Conservation (phyloP, 306 rosid species). For the Nissolia schottii region DNA sequence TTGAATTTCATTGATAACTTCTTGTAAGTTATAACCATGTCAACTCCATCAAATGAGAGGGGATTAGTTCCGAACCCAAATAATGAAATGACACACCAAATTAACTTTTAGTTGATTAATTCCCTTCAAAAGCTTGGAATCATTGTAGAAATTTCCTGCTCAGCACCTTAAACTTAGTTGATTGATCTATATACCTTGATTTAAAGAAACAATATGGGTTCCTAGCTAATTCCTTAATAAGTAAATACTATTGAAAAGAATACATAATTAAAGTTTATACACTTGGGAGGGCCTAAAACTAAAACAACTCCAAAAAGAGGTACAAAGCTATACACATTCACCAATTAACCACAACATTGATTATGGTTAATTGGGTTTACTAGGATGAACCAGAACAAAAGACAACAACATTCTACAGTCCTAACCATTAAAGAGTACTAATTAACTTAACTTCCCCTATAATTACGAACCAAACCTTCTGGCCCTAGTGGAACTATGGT, state of each 20-base stretch:
- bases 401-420: not conserved
- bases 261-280: slow-evolving; percentile 21
- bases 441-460: slow-evolving; percentile 39
- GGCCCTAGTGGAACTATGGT: slow-evolving; percentile 51
- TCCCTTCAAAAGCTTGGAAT: not conserved
- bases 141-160: slow-evolving; percentile 21
- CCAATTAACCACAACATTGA: slow-evolving; percentile 12
- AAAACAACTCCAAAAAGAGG: not conserved
- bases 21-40: too few species aligned
- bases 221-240: not conserved
- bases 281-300: not conserved
- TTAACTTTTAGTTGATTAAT: not conserved
- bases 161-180: slow-evolving; percentile 23
- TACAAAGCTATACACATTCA: slow-evolving; percentile 13
- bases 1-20: not conserved
- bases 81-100: too few species aligned
- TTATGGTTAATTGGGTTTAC: slow-evolving; percentile 4
- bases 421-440: not conserved
- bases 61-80: too few species aligned
- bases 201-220: not conserved
- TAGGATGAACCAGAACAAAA: slow-evolving; percentile 15
- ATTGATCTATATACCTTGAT: not conserved
- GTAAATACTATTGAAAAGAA: slow-evolving; percentile 11
- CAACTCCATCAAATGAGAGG: too few species aligned
- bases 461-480: slow-evolving; percentile 51